phyloP scores from a whole-genome alignment of 495 filamentous ascomycete genomes.

The Paragyromitra xinjiangensis region DNA sequence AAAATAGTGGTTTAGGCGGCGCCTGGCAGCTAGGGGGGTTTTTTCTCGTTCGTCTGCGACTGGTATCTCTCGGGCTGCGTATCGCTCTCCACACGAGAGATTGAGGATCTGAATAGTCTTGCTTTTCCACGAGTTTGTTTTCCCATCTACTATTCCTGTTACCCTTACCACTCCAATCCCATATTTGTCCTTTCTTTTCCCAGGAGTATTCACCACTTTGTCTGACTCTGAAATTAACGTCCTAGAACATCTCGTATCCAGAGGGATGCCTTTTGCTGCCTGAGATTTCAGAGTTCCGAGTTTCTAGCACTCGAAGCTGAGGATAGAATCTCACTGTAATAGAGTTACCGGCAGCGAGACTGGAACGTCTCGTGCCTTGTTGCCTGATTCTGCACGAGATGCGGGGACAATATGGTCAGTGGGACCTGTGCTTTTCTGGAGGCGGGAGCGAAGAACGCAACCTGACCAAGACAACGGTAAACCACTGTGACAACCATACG shows the following conservation, averaged over 20 bases:
- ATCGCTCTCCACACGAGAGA: too few relatives aligned
- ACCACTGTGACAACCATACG: not conserved
- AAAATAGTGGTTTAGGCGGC: too few relatives aligned
- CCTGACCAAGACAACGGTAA: constrained; percentile 9
- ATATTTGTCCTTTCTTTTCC: not conserved
- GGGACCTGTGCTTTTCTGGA: not conserved
- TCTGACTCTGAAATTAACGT: not conserved
- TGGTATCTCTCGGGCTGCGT: too few relatives aligned
- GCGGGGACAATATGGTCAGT: constrained; percentile 27
- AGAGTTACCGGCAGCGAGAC: not conserved
- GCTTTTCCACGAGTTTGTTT: not conserved
- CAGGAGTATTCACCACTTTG: not conserved
- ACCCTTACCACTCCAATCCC: not conserved
- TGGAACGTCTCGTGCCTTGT: constrained; percentile 3
- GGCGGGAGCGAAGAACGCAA: not conserved
- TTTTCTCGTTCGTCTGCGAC: too few relatives aligned
- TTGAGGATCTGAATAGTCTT: not conserved
- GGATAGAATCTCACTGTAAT: not conserved
- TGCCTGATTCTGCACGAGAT: constrained; percentile 16
- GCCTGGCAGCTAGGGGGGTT: too few relatives aligned
- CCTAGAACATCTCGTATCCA: not conserved
- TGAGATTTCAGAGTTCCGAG: not conserved
- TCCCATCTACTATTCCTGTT: not conserved
- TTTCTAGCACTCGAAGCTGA: not conserved
- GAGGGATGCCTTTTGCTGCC: not conserved